Evolutionary conservation across 257 asterid species (phyloP).

Genomic region (Plantago elongata): DNA sequence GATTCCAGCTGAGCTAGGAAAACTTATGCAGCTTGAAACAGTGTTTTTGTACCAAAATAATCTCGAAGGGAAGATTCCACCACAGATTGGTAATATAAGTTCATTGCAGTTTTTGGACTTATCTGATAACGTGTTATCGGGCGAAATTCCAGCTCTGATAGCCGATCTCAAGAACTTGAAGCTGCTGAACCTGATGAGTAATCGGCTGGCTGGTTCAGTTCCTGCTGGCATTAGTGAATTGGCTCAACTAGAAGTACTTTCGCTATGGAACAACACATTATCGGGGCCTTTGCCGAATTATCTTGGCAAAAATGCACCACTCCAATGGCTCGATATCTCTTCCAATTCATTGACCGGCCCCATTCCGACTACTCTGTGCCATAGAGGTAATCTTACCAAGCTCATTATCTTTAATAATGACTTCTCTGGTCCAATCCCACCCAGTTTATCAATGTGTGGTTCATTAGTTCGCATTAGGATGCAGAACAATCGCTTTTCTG

Average conservation of each 20-base stretch:
- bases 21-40: conserved; percentile 19
- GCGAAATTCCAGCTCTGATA: conserved; percentile 32
- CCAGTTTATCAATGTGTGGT: conserved; percentile 25
- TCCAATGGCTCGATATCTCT: conserved; percentile 44
- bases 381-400: conserved; percentile 30
- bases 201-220: conserved; percentile 28
- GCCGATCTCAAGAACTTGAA: conserved; percentile 22
- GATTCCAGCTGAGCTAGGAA: conserved; percentile 32
- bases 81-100: conserved; percentile 22
- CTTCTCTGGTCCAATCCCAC: conserved; percentile 42
- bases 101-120: conserved; percentile 30
- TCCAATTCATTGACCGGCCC: conserved; percentile 41
- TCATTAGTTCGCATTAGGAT: conserved; percentile 40
- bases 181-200: conserved; percentile 37
- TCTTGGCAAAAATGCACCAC: conserved; percentile 39
- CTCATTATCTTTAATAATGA: conserved; percentile 39
- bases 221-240: conserved; percentile 27
- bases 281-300: conserved; percentile 34
- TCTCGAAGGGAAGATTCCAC: conserved; percentile 30
- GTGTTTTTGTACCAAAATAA: conserved; percentile 36
- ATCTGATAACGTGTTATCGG: conserved; percentile 37
- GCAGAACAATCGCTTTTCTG: conserved; percentile 36
- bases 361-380: conserved; percentile 37
- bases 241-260: conserved; percentile 25
- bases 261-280: conserved; percentile 41